A percentile compares a stretch with the other conserved stretches of the same genome.
These are phyloP conservation scores for Thyridium curvatum DNA, from an alignment of 2,329 filamentous ascomycete species.

Conservation along the genomic window DNA sequence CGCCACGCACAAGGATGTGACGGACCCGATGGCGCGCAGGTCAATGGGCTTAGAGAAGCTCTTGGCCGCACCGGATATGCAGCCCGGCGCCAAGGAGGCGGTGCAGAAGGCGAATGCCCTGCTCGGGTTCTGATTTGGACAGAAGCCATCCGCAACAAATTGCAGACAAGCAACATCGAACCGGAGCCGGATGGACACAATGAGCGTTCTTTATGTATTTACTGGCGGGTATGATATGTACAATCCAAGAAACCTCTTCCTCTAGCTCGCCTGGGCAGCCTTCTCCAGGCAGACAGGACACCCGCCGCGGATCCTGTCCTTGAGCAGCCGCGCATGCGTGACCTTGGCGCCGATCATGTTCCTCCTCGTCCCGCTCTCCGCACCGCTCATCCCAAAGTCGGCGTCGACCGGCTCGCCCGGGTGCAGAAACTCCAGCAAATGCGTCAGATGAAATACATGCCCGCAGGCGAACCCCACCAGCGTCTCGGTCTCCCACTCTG, in stretches of 20 bases:
- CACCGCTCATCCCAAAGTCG: slow-evolving; percentile 32
- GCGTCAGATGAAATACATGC: slow-evolving; percentile 73
- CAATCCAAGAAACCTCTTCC: neutral
- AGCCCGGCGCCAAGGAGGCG: slow-evolving; percentile 26
- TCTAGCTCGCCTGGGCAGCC: neutral
- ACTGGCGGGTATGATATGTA: no score
- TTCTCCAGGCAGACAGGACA: slow-evolving; percentile 50
- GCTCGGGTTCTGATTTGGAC: slow-evolving; percentile 29
- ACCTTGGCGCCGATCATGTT: slow-evolving; percentile 80
- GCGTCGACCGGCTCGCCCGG: slow-evolving; percentile 39
- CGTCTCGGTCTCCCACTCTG: slow-evolving; percentile 60
- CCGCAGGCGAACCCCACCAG: slow-evolving; percentile 77
- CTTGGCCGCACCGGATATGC: slow-evolving; percentile 13
- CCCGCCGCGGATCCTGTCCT: slow-evolving; percentile 60
- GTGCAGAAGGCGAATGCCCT: slow-evolving; percentile 35
- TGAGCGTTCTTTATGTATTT: no score
- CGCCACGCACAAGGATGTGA: slow-evolving; percentile 31
- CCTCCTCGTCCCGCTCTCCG: slow-evolving; percentile 35
- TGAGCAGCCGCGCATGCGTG: slow-evolving; percentile 72
- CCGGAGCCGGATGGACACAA: no score
- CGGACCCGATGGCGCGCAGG: slow-evolving; percentile 25
- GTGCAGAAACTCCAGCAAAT: slow-evolving; percentile 53
- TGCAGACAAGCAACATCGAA: neutral
- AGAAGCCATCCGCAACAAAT: no score
- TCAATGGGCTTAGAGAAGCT: slow-evolving; percentile 40